phyloP scores from a whole-genome alignment of 2,329 filamentous ascomycete genomes.

The Colletotrichum sp. region DNA sequence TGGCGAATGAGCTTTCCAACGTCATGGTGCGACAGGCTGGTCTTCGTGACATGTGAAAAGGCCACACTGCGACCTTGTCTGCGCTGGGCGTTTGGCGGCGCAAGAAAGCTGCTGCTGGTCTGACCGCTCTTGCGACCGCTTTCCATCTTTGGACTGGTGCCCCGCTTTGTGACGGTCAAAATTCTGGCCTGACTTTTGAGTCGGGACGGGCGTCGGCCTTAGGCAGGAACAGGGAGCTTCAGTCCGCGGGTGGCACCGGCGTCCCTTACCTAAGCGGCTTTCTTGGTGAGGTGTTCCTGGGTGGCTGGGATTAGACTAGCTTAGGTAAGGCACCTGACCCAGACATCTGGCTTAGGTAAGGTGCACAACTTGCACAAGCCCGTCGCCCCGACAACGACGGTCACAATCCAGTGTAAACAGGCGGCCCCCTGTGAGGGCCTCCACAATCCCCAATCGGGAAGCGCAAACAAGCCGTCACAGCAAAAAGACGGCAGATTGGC shows the following conservation, averaged over 20 bases:
- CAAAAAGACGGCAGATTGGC: not conserved
- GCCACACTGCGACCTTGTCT: not conserved
- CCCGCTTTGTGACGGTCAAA: not conserved
- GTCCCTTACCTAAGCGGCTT: not conserved
- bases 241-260: not conserved
- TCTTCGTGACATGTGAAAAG: constrained; percentile 14
- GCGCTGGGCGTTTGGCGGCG: not conserved
- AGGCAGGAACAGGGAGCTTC: not conserved
- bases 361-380: not conserved
- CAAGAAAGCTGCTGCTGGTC: not conserved
- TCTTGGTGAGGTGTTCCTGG: not conserved
- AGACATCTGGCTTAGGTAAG: not conserved
- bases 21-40: constrained; percentile 10
- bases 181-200: not conserved
- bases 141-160: not conserved
- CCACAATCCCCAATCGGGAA: constrained; percentile 19
- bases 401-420: constrained; percentile 14
- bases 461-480: constrained; percentile 17
- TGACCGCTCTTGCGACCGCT: not conserved
- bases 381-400: constrained; percentile 13
- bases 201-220: not conserved
- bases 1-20: constrained; percentile 19
- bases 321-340: not conserved
- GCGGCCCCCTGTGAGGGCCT: not conserved
- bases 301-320: not conserved